Percentiles rank a stretch among this genome's conserved stretches.
phyloP scores from a whole-genome alignment of 768 basidiomycete genomes.

The Trametes gibbosa region DNA sequence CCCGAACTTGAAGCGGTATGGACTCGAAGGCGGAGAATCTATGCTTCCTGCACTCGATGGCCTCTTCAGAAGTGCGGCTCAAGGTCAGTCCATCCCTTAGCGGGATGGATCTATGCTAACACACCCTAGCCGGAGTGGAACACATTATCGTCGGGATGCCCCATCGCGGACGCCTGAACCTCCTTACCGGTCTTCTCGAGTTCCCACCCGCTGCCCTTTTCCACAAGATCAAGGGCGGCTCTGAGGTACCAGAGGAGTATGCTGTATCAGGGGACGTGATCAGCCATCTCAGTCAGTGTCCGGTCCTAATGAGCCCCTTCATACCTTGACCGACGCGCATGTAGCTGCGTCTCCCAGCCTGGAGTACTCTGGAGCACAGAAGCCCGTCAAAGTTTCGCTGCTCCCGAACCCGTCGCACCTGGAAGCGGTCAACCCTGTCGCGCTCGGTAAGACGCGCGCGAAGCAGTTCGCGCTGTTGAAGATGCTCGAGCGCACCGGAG shows the following conservation, averaged over 20 bases:
- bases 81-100: constrained; percentile 38
- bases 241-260: constrained; percentile 63
- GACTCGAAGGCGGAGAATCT: constrained; percentile 89
- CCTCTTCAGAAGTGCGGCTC: constrained; percentile 65
- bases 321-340: neutral
- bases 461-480: constrained; percentile 84
- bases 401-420: constrained; percentile 81
- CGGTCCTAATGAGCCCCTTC: neutral
- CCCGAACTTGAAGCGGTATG: constrained; percentile 85
- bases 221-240: constrained; percentile 83
- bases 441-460: constrained; percentile 84
- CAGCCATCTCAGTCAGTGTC: constrained; percentile 67
- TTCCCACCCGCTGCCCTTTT: constrained; percentile 70
- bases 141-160: constrained; percentile 84
- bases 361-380: constrained; percentile 47
- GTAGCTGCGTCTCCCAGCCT: constrained; percentile 65
- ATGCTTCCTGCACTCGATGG: constrained; percentile 88
- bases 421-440: constrained; percentile 87
- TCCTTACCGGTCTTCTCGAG: constrained; percentile 75
- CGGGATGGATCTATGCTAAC: neutral
- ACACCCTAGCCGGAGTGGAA: constrained; percentile 52
- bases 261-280: constrained; percentile 81
- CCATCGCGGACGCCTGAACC: constrained; percentile 82
- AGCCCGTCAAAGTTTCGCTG: constrained; percentile 67
- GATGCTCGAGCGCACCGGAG: constrained; percentile 41